Evolutionary conservation across 176 grass and related monocot genomes (phyloP).

Genomic region (Juncus inflexus): DNA sequence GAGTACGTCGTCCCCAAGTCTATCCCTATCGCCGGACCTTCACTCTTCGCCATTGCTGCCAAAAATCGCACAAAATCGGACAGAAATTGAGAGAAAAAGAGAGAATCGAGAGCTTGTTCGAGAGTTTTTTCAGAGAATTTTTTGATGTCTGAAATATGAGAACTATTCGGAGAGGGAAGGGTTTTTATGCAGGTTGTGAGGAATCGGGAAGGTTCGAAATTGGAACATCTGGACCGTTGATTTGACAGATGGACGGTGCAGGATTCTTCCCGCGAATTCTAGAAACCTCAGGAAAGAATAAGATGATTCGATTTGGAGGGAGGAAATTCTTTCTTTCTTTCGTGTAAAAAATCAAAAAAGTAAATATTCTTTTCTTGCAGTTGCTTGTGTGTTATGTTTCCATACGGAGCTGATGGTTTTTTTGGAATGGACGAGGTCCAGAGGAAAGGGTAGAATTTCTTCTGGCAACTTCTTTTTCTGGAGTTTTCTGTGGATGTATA

Average conservation of each 20-base stretch:
- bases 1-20: conserved; percentile 97
- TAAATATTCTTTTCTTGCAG: no score
- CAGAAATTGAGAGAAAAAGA: neutral
- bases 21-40: conserved; percentile 90
- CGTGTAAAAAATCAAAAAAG: no score
- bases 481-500: no score
- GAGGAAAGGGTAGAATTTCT: no score
- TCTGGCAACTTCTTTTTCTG: no score
- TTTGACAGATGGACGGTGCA: neutral
- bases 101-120: neutral
- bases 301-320: neutral
- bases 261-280: conserved; percentile 31
- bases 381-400: no score
- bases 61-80: neutral
- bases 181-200: conserved; percentile 24
- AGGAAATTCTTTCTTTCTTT: neutral
- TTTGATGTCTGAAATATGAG: neutral
- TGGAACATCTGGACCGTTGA: conserved; percentile 18
- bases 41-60: conserved; percentile 48
- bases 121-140: conserved; percentile 1
- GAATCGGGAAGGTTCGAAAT: conserved; percentile 52
- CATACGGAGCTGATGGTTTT: no score
- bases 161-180: neutral
- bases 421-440: no score
- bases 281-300: conserved; percentile 32